Evolutionary conservation across 2,329 filamentous ascomycete genomes (phyloP).

Genomic region (Talaromyces sp.): DNA sequence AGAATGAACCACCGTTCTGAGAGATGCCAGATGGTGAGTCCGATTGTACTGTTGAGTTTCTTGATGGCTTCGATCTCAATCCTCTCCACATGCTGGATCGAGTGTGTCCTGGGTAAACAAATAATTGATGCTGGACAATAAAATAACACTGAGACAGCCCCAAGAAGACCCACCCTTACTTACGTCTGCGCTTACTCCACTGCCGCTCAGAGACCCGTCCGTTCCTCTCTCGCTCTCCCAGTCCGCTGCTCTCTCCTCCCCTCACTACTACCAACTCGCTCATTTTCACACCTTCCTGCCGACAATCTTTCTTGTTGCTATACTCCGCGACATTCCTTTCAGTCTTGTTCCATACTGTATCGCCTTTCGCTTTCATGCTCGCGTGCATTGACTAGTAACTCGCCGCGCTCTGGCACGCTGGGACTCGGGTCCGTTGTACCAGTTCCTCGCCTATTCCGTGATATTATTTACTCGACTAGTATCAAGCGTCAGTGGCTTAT

Average conservation of each 20-base stretch:
- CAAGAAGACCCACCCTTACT: not conserved
- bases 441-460: not conserved
- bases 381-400: not conserved
- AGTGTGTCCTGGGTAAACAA: not conserved
- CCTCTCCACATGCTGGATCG: not conserved
- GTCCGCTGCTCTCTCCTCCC: not conserved
- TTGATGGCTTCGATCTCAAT: not conserved
- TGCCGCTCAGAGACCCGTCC: not conserved
- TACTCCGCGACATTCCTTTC: not conserved
- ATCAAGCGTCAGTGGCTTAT: not conserved
- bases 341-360: not conserved
- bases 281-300: not conserved
- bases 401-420: not conserved
- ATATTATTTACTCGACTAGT: not conserved
- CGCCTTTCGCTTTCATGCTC: not conserved
- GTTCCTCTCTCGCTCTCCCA: not conserved
- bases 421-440: conserved; percentile 1
- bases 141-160: not conserved
- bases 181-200: conserved; percentile 2
- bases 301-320: not conserved
- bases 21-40: not conserved
- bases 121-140: not conserved
- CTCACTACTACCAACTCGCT: not conserved
- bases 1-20: not conserved
- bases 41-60: no score